Evolutionary conservation across 208 protist species (phyloP).

Genomic region (Trypanosoma theileri): DNA sequence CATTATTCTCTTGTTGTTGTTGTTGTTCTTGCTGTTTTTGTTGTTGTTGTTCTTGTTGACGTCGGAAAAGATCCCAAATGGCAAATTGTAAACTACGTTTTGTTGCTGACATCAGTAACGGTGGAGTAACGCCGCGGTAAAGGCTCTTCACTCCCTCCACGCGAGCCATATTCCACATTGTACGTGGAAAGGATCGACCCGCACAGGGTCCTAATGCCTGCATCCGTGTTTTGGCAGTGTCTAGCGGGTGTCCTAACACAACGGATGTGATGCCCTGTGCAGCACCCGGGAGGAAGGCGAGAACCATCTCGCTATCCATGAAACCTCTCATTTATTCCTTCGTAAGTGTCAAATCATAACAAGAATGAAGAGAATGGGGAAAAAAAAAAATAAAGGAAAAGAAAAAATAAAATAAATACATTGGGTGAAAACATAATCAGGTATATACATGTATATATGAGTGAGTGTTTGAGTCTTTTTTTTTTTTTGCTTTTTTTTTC

Average conservation of each 20-base stretch:
- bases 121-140: conserved; percentile 78
- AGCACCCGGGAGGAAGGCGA: conserved; percentile 69
- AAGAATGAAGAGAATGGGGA: neutral
- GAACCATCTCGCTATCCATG: conserved; percentile 26
- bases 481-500: too few species aligned
- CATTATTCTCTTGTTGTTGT: too few species aligned
- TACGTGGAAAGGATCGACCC: conserved; percentile 37
- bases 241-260: conserved; percentile 80
- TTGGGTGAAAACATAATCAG: too few species aligned
- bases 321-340: neutral
- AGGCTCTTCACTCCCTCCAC: conserved; percentile 71
- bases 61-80: conserved; percentile 68
- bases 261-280: conserved; percentile 73
- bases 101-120: conserved; percentile 72
- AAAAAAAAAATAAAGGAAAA: too few species aligned
- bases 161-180: conserved; percentile 58
- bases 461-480: too few species aligned
- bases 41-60: neutral
- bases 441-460: too few species aligned
- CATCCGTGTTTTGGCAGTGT: conserved; percentile 90
- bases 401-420: too few species aligned
- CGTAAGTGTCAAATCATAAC: neutral
- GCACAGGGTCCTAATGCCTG: conserved; percentile 64
- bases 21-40: neutral
- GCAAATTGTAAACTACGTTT: conserved; percentile 90